Base-by-base conservation (phyloP, 305 asterid species). In the Fraxinus platypoda region DNA sequence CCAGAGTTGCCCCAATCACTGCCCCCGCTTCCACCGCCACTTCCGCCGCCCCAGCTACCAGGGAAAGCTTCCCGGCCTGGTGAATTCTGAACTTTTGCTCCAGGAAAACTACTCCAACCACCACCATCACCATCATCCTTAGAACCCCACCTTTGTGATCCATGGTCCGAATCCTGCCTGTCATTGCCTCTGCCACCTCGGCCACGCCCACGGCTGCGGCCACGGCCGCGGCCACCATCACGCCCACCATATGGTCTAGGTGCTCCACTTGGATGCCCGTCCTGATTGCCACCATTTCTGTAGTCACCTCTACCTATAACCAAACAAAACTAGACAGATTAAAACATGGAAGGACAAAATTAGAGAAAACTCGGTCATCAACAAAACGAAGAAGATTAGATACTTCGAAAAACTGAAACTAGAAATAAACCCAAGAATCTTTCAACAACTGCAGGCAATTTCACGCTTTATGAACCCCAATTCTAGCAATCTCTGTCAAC, bases 291-390 rank as follows among this genome's bases (percentile, higher is more conserved):
- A 73, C 93, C 90, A 82, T 86, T 90, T 84, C 94, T 85, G 87
- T 88, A 87, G 83, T 92, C 98, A 83, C 87, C 91, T 87, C 97
- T 91, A 82, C 98, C 98, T 95, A 89, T 76, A 73, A 79, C 54
- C 74, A 81, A 78, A 81, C 37, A 26, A 28, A 26, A 68, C 9
- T 68, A 5, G 23, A 28, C 19, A 28, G 74, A 68, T 68, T 13
- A 68, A 68, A 68, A 68, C 74, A 4, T 26, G 35, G 21, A 28
- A 26, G 9, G 37, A 9, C 8, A 68, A 68, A 28, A 28, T 28
- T 11, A 68, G 74, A 28, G 15, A 28, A 12, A 68, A 68, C 19
- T 68, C 38, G 9, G 21, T 68, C 72, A 62, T 1, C 33, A 23
- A 64, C 73, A 57, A 57, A 57, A 57, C 1, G 12, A 57, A 54